Evolutionary conservation across 345 rosid species (phyloP), one percentile per base, ranked within the genome.

Genomic region (Ceriops decandra): DNA sequence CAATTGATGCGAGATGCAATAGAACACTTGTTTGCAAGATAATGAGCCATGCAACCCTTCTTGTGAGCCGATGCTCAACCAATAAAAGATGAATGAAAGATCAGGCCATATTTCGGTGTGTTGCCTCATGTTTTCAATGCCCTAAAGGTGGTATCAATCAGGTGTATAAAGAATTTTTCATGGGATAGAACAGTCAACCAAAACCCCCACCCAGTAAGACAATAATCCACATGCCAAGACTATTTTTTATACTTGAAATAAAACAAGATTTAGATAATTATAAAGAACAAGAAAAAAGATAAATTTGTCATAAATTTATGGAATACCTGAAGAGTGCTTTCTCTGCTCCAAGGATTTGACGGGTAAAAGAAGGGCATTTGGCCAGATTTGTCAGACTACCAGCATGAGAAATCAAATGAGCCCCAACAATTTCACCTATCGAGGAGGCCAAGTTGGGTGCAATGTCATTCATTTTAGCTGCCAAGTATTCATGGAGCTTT

Each of bases 1-100:
- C 98, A 88, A 77, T 95, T 98, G 5, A 92, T 95, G 52, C 97
- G 84, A 51, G 97, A 87, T 54, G 98, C 98, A 67, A 95, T 86
- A 10, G 98, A 95, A 70, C 97, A 92, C 77, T 95, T 92, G 75
- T 90, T 95, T 32, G 99, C 98, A 32, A 95, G 89, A 81, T 75
- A 90, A 52, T 97, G 98, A 74, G 99, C 98, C 85, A 95, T 88
- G 66, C 97, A 90, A 1, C 99, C 99, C 83, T 95, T 90, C 83
- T 95, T 95, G 62, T 81, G 84, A 16, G 96, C 87, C 72, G 93
- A 80, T 59, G 97, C 96, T 65, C 97, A 86, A 4, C 98, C 96
- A 61, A 90, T 95, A 75, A 90, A 92, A 60, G 98, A 88, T 22
- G 99, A 92, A 70, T 92, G 98, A 82, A 95, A 95, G 72, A 92